Evolutionary conservation across 768 basidiomycete genomes (phyloP), one percentile per base, ranked within the genome.

Genomic region (Collybia nuda): DNA sequence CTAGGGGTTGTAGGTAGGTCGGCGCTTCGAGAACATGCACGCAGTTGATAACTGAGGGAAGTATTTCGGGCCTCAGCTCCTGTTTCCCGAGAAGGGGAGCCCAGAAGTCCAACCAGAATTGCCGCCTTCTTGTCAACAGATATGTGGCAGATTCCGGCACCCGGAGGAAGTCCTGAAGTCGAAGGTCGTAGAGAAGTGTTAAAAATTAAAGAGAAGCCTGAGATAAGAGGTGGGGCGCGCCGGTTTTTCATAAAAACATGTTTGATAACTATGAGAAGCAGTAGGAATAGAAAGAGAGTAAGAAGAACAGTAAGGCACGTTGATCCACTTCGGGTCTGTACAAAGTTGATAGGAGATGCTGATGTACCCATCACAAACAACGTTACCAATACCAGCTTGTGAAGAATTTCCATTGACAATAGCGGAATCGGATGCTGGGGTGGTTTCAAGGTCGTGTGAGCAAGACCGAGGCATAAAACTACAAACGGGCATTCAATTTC

Each of bases 181-280:
- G 62, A 56, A 40, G 60, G 59, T 17, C 51, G 57, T 32, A 51
- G 39, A 32, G 55, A 61, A 2, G 55, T 40, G 18, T 59, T 51
- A 7, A 35, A 26, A 12, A 49, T 48, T 11, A 47, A 39, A 40
- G 48, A 52, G 42, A 41, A 40, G 29, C 22, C 21, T 29, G 48
- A 22, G 9, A 26, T 36, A 47, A 15, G 22, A 14, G 21, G 35
- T 28, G 26, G 37, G 22, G 48, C 50, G 40, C 62, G 59, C 32
- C 71, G 63, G 32, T 53, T 49, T 48, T 57, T 63, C 40, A 66
- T 60, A 51, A 64, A 71, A 21, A 67, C 39, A 24, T 56, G 57
- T 50, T 71, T 71, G 22, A 52, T 42, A 23, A 63, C 38, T 29
- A 61, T 46, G 42, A 73, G 66, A 32, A 65, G 17, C 14, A 56